Conservation (phyloP, 108 stramenopile genomes). For the Schizochytrium sp. region DNA sequence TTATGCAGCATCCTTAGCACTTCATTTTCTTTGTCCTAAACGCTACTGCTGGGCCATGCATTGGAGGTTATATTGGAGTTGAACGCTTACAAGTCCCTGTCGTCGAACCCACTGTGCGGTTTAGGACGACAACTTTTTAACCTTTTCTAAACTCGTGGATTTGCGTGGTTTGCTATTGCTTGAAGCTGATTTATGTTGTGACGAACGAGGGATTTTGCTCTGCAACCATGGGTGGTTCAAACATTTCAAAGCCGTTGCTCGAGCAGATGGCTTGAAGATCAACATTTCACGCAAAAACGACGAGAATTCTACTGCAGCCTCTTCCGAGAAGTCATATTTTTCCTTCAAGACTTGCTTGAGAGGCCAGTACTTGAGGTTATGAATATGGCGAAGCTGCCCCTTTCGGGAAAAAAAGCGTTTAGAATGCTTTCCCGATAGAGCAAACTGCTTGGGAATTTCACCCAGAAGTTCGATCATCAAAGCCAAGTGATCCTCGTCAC, state of each 20-base stretch:
- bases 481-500: constrained; percentile 98
- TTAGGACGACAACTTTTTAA: too few species aligned
- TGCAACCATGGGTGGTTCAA: constrained; percentile 85
- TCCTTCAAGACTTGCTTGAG: constrained; percentile 90
- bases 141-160: too few species aligned
- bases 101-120: too few species aligned
- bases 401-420: constrained; percentile 95
- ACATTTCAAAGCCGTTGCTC: constrained; percentile 85
- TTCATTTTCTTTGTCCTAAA: too few species aligned
- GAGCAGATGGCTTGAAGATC: constrained; percentile 84
- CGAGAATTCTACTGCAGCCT: constrained; percentile 85
- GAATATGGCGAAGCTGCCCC: constrained; percentile 95
- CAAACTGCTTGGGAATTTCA: constrained; percentile 89
- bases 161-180: neutral
- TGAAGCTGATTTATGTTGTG: neutral
- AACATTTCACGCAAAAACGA: constrained; percentile 87
- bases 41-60: too few species aligned
- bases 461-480: constrained; percentile 98
- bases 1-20: too few species aligned
- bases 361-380: constrained; percentile 96
- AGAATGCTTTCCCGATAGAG: constrained; percentile 87
- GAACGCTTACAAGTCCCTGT: too few species aligned
- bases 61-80: too few species aligned
- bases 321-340: constrained; percentile 86
- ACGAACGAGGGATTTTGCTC: neutral